These are phyloP conservation scores for Xylaria sp. DNA, from an alignment of 2,329 filamentous ascomycete genomes.

Conservation along the genomic window DNA sequence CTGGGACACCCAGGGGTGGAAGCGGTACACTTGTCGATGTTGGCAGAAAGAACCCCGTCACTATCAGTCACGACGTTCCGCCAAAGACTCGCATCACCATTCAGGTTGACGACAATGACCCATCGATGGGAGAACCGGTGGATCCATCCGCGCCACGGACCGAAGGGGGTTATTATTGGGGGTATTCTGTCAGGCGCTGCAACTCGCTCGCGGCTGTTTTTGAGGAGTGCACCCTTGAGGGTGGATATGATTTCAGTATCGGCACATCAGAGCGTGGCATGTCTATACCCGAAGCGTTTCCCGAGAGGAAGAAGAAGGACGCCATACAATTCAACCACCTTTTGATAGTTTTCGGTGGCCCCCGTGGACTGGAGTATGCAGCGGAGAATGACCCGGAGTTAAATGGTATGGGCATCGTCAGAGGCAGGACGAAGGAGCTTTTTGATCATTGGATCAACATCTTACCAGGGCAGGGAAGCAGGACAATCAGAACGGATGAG, in stretches of 20 bases:
- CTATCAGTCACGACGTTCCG: constrained; percentile 64
- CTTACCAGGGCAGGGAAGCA: constrained; percentile 76
- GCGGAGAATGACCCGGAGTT: constrained; percentile 63
- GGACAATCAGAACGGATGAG: constrained; percentile 83
- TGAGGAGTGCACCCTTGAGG: constrained; percentile 73
- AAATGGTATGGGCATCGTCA: constrained; percentile 63
- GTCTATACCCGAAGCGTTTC: constrained; percentile 51
- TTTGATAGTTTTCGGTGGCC: constrained; percentile 78
- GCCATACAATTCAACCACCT: constrained; percentile 66
- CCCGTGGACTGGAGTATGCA: constrained; percentile 77
- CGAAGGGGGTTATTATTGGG: constrained; percentile 84
- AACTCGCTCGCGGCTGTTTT: constrained; percentile 71
- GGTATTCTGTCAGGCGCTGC: constrained; percentile 71
- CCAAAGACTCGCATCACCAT: constrained; percentile 75
- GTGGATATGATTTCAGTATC: constrained; percentile 80
- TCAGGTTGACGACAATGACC: constrained; percentile 56
- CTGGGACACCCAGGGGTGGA: constrained; percentile 45
- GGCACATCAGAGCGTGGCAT: constrained; percentile 80
- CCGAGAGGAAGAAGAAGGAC: constrained; percentile 42
- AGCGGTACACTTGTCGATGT: constrained; percentile 60
- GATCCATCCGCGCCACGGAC: constrained; percentile 70
- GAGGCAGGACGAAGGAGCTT: constrained; percentile 66
- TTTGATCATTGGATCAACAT: constrained; percentile 88
- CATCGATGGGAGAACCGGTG: constrained; percentile 60
- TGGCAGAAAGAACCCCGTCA: constrained; percentile 57